Conservation (phyloP, 164 flowering plant genomes). For the Dillenia suffruticosa region DNA sequence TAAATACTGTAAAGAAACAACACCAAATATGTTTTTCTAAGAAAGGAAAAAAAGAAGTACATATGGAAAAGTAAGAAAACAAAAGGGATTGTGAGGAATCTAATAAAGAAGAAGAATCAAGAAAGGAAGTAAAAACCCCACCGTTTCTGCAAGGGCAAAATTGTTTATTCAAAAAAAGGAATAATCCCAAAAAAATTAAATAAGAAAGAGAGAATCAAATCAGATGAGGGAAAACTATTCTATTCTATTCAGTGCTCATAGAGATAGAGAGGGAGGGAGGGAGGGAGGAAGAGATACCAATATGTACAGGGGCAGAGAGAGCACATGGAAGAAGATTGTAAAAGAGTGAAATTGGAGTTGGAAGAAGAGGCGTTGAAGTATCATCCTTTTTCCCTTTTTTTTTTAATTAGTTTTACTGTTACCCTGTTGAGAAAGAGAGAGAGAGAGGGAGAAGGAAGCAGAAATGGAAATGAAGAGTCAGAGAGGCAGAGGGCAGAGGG, state of each 20-base stretch:
- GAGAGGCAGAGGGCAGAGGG: neutral
- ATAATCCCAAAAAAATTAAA: neutral
- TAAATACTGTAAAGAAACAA: too few relatives aligned
- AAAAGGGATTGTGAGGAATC: conserved; percentile 9
- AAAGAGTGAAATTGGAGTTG: conserved; percentile 10
- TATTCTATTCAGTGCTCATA: neutral
- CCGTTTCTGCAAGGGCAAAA: conserved; percentile 9
- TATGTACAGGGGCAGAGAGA: conserved; percentile 2
- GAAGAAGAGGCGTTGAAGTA: neutral
- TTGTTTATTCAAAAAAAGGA: conserved; percentile 6
- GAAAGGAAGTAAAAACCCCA: conserved; percentile 21
- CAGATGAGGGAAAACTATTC: conserved; percentile 5
- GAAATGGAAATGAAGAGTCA: neutral
- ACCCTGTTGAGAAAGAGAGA: conserved; percentile 1
- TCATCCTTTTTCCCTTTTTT: too few relatives aligned
- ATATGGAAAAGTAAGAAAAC: neutral
- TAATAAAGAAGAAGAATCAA: conserved; percentile 13
- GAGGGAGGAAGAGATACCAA: neutral
- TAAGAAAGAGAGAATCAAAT: conserved; percentile 4
- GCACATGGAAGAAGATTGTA: neutral
- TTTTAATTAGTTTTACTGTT: too few relatives aligned
- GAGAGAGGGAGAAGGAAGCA: conserved; percentile 5
- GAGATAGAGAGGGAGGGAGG: neutral
- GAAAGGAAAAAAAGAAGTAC: conserved; percentile 1
- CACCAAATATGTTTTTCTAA: conserved; percentile 3